phyloP scores from a whole-genome alignment of 108 stramenopile genomes.

The Conticribra weissflogii region DNA sequence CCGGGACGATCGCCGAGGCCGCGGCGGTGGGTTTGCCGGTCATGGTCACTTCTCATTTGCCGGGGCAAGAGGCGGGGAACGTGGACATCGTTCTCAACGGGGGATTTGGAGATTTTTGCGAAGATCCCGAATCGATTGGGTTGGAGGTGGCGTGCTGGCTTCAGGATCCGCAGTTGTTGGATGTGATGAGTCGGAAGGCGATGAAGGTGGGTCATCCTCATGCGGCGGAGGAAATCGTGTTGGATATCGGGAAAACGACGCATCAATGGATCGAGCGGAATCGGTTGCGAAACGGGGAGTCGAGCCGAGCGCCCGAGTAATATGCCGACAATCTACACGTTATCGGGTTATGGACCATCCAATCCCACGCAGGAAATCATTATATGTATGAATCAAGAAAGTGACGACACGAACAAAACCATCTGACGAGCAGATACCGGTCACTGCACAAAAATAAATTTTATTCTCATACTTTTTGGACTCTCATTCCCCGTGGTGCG shows the following conservation, averaged over 20 bases:
- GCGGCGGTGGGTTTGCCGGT: conserved; percentile 89
- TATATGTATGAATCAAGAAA: no score
- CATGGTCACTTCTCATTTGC: conserved; percentile 89
- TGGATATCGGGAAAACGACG: conserved; percentile 71
- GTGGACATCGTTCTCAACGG: conserved; percentile 81
- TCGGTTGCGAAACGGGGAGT: conserved; percentile 26
- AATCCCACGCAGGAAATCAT: no score
- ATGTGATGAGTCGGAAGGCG: conserved; percentile 63
- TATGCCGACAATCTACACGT: no score
- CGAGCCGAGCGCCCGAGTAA: no score
- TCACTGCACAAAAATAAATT: no score
- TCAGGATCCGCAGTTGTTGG: conserved; percentile 54
- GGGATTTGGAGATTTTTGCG: conserved; percentile 73
- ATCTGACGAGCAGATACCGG: no score
- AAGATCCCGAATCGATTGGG: conserved; percentile 64
- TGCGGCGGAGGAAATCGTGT: conserved; percentile 82
- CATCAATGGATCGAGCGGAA: conserved; percentile 69
- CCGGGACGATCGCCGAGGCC: conserved; percentile 98
- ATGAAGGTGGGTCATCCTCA: conserved; percentile 68
- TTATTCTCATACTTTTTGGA: no score
- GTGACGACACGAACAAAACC: no score
- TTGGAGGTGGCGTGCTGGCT: conserved; percentile 65
- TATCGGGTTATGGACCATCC: no score
- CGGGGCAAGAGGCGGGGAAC: conserved; percentile 89
- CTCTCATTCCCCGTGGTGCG: no score